Evolutionary conservation across 1,284 basidiomycete species (phyloP).

Genomic region (Salmacisia buchloeana): DNA sequence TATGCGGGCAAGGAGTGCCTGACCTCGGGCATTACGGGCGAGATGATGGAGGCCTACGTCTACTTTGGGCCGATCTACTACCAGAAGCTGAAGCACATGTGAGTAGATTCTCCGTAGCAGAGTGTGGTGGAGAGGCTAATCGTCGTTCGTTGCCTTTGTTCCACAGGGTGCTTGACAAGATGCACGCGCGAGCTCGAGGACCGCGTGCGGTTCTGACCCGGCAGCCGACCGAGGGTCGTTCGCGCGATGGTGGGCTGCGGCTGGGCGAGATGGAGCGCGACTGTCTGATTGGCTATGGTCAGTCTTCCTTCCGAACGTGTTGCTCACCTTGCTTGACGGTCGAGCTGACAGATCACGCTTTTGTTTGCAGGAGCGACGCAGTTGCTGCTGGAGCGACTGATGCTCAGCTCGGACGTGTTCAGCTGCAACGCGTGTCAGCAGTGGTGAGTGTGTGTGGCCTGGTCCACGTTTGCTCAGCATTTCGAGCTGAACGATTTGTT

Average conservation of each 20-base stretch:
- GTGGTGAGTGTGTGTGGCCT: constrained; percentile 49
- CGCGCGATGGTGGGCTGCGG: constrained; percentile 91
- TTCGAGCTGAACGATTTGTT: background rate
- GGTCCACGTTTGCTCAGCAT: background rate
- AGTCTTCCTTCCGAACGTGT: background rate
- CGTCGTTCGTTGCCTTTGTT: constrained; percentile 58
- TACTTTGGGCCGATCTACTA: constrained; percentile 99
- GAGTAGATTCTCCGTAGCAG: constrained; percentile 29
- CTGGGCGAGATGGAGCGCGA: constrained; percentile 99
- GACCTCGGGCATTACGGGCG: constrained; percentile 94
- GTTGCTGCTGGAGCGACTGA: constrained; percentile 86
- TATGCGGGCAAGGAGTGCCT: constrained; percentile 98
- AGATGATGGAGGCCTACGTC: constrained; percentile 90
- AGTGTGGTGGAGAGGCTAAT: constrained; percentile 45
- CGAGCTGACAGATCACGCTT: background rate
- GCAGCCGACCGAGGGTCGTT: constrained; percentile 96
- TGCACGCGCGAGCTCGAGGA: constrained; percentile 83
- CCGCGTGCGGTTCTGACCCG: constrained; percentile 93
- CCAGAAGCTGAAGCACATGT: constrained; percentile 57
- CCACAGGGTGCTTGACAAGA: constrained; percentile 99
- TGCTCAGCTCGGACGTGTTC: constrained; percentile 87
- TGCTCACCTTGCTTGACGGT: background rate
- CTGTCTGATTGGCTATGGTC: constrained; percentile 54
- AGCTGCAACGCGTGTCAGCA: constrained; percentile 91
- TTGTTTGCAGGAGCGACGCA: constrained; percentile 66